Base-by-base conservation (phyloP, 768 basidiomycete species). In the Mycena maculata region DNA sequence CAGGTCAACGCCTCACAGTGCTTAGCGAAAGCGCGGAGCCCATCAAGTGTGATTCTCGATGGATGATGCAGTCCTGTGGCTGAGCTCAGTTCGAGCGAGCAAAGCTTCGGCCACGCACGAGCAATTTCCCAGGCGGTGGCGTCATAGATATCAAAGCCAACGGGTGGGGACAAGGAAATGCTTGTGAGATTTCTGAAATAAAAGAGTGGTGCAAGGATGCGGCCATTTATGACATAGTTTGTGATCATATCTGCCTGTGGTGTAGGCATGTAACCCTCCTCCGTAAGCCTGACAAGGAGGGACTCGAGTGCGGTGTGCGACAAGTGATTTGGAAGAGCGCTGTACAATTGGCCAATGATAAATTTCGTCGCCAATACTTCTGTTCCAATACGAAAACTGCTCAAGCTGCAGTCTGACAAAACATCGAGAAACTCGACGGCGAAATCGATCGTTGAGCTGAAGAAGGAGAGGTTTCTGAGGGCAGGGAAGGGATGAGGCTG, bases 101-200 rank as follows among this genome's bases (percentile, higher is more conserved):
- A n/a, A 4, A 58, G 15, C n/a, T 23, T 22, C 6, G 31, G 56
- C 56, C 56, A 58, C 10, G 56, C 56, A 31, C 56, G 42, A n/a
- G 45, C 28, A 6, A 45, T 47, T 6, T 58, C 42, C 30, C 16
- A 41, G 27, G 54, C 54, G 16, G 16, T 28, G 20, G 27, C 9
- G 20, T 57, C 56, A 28, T 57, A 41, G 4, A 57, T n/a, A 25
- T 57, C 28, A 23, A 57, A 57, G 30, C 56, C 56, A 31, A 16
- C 27, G 4, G 56, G 56, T 22, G 28, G 6, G 16, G 7, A 5
- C 15, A 57, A 28, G 28, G 7, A 8, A 5, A 57, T 12, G 4
- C 10, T 22, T 4, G 42, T 57, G 18, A 59, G 33, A 47, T 59
- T 59, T 28, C 18, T 4, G 36, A 56, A 56, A 20, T 20, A 56